Percentiles rank a stretch among this genome's conserved stretches.
phyloP scores from a whole-genome alignment of 176 grass and related monocot genomes.

The Echinochloa phyllopogon region DNA sequence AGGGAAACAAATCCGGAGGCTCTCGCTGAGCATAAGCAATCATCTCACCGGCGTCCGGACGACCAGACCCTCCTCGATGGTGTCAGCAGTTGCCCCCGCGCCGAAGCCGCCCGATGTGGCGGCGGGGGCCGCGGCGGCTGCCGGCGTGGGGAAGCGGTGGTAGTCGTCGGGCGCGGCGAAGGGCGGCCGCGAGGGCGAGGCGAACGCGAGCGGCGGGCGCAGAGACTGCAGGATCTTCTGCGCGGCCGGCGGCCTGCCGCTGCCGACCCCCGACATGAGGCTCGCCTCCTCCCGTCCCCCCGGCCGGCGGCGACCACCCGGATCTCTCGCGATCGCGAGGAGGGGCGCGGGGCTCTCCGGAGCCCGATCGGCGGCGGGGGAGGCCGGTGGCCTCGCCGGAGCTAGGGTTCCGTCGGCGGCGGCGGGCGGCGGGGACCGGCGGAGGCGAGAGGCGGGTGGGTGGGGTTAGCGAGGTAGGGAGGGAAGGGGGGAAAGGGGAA shows the following conservation, averaged over 20 bases:
- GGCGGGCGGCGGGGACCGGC: background rate
- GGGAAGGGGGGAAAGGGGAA: slow-evolving; percentile 10
- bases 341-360: background rate
- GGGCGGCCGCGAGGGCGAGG: slow-evolving; percentile 51
- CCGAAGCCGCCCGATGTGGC: slow-evolving; percentile 39
- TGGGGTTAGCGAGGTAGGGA: slow-evolving; percentile 43
- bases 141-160: slow-evolving; percentile 61
- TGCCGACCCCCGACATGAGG: slow-evolving; percentile 49
- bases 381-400: background rate
- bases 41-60: slow-evolving; percentile 76
- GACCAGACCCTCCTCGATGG: slow-evolving; percentile 59
- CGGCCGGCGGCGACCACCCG: slow-evolving; percentile 15
- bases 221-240: slow-evolving; percentile 73
- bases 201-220: slow-evolving; percentile 46
- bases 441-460: slow-evolving; percentile 32
- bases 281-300: background rate
- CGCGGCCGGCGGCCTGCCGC: slow-evolving; percentile 57
- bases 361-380: background rate
- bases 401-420: slow-evolving; percentile 47
- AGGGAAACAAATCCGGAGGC: slow-evolving; percentile 36
- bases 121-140: slow-evolving; percentile 10
- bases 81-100: background rate
- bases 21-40: slow-evolving; percentile 3
- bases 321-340: slow-evolving; percentile 49
- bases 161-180: slow-evolving; percentile 69